phyloP scores from a whole-genome alignment of 2,329 filamentous ascomycete genomes.

The Berkeleyomyces rouxiae region DNA sequence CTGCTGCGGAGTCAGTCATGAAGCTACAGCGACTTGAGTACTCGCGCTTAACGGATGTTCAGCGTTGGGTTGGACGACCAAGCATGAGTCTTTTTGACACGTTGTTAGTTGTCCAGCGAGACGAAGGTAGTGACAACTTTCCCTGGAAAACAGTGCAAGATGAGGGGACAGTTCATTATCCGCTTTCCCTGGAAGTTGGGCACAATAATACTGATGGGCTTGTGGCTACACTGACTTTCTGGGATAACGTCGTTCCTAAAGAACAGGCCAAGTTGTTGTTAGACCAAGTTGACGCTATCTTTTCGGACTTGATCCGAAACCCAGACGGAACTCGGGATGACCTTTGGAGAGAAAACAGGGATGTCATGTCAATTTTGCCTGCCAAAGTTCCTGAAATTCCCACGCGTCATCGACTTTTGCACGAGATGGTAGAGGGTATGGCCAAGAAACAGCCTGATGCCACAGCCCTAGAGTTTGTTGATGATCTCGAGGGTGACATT shows the following conservation, averaged over 20 bases:
- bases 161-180: constrained; percentile 55
- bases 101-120: constrained; percentile 58
- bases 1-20: constrained; percentile 50
- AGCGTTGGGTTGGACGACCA: constrained; percentile 50
- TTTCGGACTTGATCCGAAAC: constrained; percentile 41
- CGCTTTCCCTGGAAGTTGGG: constrained; percentile 66
- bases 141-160: constrained; percentile 50
- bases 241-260: constrained; percentile 44
- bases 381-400: constrained; percentile 40
- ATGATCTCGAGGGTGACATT: constrained; percentile 28
- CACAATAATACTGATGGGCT: constrained; percentile 32
- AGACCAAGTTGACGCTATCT: constrained; percentile 50
- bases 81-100: constrained; percentile 64
- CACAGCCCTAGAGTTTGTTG: constrained; percentile 60
- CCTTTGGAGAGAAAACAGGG: not conserved
- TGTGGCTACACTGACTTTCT: constrained; percentile 48
- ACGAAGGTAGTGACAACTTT: not conserved
- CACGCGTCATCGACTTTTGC: constrained; percentile 44
- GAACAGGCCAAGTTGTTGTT: constrained; percentile 53
- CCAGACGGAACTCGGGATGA: constrained; percentile 21
- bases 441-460: constrained; percentile 39
- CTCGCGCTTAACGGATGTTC: constrained; percentile 52
- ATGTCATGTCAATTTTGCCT: constrained; percentile 46
- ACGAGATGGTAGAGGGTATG: constrained; percentile 59
- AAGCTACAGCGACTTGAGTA: constrained; percentile 53